Evolutionary conservation across 2,329 filamentous ascomycete genomes (phyloP).

Genomic region (Pseudocercospora pini-densiflorae): DNA sequence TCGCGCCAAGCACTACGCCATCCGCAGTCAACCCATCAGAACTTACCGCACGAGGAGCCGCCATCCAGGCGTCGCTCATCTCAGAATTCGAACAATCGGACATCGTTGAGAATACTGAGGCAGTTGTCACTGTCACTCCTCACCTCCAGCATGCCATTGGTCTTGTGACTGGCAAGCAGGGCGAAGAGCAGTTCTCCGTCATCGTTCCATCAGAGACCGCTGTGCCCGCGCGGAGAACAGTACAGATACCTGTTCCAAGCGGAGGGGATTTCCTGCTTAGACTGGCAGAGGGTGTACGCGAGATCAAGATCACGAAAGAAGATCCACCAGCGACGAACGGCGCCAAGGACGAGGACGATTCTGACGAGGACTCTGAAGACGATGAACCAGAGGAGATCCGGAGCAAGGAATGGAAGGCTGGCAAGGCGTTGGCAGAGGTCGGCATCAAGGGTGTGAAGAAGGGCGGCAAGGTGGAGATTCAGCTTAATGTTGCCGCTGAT

Average conservation of each 20-base stretch:
- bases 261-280: slow-evolving; percentile 89
- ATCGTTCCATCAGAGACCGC: slow-evolving; percentile 86
- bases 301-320: slow-evolving; percentile 92
- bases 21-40: slow-evolving; percentile 92
- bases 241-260: slow-evolving; percentile 74
- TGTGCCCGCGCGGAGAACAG: slow-evolving; percentile 82
- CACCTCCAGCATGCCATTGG: slow-evolving; percentile 90
- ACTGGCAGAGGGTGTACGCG: slow-evolving; percentile 83
- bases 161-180: slow-evolving; percentile 64
- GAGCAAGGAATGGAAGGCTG: slow-evolving; percentile 91
- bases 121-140: slow-evolving; percentile 90
- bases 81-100: slow-evolving; percentile 92
- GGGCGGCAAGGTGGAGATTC: slow-evolving; percentile 89
- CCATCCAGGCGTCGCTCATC: slow-evolving; percentile 92
- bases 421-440: slow-evolving; percentile 80
- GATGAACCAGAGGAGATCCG: slow-evolving; percentile 87
- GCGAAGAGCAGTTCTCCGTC: slow-evolving; percentile 74
- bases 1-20: slow-evolving; percentile 79
- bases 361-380: slow-evolving; percentile 63
- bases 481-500: slow-evolving; percentile 83
- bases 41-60: slow-evolving; percentile 84
- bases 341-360: slow-evolving; percentile 60
- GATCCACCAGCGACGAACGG: slow-evolving; percentile 69
- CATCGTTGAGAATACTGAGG: slow-evolving; percentile 94
- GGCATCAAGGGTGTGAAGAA: slow-evolving; percentile 84